A percentile compares a stretch with the other conserved stretches of the same genome.
Evolutionary conservation across 2,329 filamentous ascomycete genomes (phyloP).

Genomic region (Penicillium vulpinum): DNA sequence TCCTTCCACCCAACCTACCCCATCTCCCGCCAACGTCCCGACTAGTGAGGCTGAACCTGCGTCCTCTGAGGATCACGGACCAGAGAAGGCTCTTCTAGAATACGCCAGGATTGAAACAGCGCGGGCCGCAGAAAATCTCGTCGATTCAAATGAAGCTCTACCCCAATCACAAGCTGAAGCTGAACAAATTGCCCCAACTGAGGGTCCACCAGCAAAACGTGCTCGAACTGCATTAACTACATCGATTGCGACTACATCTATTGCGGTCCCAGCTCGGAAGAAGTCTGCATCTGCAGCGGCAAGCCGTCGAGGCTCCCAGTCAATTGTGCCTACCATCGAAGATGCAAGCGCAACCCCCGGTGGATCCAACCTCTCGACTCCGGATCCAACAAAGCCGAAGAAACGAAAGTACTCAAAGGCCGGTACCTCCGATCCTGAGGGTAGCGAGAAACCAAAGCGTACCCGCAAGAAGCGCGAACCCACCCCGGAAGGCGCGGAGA

Average conservation of each 20-base stretch:
- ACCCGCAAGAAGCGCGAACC: slow-evolving; percentile 40
- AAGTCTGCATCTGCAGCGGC: slow-evolving; percentile 16
- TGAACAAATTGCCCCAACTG: slow-evolving; percentile 11
- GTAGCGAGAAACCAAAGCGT: slow-evolving; percentile 23
- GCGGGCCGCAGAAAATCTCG: slow-evolving; percentile 6
- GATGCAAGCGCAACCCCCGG: slow-evolving; percentile 21
- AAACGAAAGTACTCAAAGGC: slow-evolving; percentile 30
- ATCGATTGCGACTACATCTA: slow-evolving; percentile 11
- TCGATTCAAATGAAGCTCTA: slow-evolving; percentile 4
- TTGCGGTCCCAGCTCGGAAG: slow-evolving; percentile 10
- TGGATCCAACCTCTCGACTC: slow-evolving; percentile 23
- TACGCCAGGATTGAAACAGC: slow-evolving; percentile 2
- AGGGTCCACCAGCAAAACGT: slow-evolving; percentile 33
- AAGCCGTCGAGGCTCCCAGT: slow-evolving; percentile 19
- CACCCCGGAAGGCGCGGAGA: slow-evolving; percentile 52
- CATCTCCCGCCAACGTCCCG: slow-evolving; percentile 16
- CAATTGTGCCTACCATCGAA: slow-evolving; percentile 17
- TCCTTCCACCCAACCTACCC: slow-evolving; percentile 19
- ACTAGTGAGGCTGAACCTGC: slow-evolving; percentile 15
- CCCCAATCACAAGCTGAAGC: slow-evolving; percentile 1
- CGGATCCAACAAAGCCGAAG: slow-evolving; percentile 26
- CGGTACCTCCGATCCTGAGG: slow-evolving; percentile 24
- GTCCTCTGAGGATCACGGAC: slow-evolving; percentile 15
- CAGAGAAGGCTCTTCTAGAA: slow-evolving; percentile 6
- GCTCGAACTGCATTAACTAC: slow-evolving; percentile 19